Evolutionary conservation across 768 basidiomycete species (phyloP).

Genomic region (Paxillus ammoniavirescens): DNA sequence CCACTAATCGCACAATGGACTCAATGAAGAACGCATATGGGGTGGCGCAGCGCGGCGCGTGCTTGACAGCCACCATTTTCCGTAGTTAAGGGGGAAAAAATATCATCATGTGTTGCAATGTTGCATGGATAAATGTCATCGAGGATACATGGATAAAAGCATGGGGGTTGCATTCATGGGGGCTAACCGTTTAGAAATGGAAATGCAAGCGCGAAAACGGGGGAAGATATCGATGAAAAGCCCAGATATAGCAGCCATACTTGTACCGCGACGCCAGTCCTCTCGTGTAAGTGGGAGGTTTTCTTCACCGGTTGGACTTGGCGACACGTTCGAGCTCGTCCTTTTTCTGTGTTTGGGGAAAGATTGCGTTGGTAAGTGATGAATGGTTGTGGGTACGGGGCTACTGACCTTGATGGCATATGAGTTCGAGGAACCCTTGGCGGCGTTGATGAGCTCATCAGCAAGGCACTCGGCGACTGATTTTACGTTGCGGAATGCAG

Average conservation of each 20-base stretch:
- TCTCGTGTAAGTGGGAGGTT: neutral
- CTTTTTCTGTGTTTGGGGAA: constrained; percentile 69
- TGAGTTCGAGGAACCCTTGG: constrained; percentile 99
- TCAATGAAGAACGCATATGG: neutral
- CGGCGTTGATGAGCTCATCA: constrained; percentile 99
- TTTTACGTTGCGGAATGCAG: constrained; percentile 99
- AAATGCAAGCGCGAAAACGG: constrained; percentile 5
- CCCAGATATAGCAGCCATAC: constrained; percentile 25
- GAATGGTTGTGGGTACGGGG: neutral
- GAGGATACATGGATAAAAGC: constrained; percentile 19
- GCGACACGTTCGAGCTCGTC: constrained; percentile 99
- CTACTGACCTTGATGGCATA: constrained; percentile 93
- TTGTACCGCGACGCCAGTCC: constrained; percentile 13
- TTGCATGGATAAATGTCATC: constrained; percentile 11
- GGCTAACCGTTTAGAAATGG: constrained; percentile 7
- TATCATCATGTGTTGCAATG: neutral
- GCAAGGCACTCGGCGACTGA: constrained; percentile 98
- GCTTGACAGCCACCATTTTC: too few relatives aligned
- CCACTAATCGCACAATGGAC: neutral
- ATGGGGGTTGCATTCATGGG: constrained; percentile 27
- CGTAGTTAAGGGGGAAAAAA: too few relatives aligned
- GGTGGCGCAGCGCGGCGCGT: neutral
- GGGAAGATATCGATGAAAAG: constrained; percentile 7
- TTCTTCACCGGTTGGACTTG: constrained; percentile 98
- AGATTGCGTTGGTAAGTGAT: neutral